Base-by-base conservation (phyloP, 345 rosid species). In the Corchorus olitorius region DNA sequence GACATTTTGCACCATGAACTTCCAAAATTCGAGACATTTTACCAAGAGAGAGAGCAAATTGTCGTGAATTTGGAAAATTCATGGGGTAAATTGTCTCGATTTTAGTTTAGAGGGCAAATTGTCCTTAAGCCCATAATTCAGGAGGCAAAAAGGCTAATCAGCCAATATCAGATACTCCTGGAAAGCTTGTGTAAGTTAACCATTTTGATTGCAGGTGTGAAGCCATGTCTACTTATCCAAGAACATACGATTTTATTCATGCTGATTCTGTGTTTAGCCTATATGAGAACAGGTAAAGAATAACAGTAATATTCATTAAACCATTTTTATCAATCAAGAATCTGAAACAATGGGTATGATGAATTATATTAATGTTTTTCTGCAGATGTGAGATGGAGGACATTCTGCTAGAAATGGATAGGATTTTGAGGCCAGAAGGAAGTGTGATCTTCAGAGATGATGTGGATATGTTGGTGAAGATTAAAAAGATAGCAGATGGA, bases 151-250 rank as follows among this genome's bases (percentile, higher is more conserved):
- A 27, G 27, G 27, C 27, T 27, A 27, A 27, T 27, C 0, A 27
- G 27, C 27, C 33, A 65, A 41, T 33, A 59, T 19, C 35, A 60
- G 12, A 34, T 12, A 35, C 14, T 17, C 8, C 20, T 74, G 55
- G 59, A 62, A 78, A 33, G 22, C 20, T 37, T 43, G 16, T 11
- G 43, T 22, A 14, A 22, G 6, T 1, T 45, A 13, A 43, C 10
- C 5, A 27, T 66, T 19, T 12, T 37, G 39, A 27, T 37, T 52
- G 45, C 79, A 90, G 92, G 94, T 90, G 94, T 14, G 94, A 90
- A 74, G 94, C 94, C 14, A 89, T 90, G 91, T 90, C 94, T 7
- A 90, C 94, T 34, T 90, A 90, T 82, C 91, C 93, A 2, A 87
- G 92, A 62, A 86, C 91, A 49, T 90, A 87, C 39, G 94, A 90